Percentiles rank a stretch among this genome's conserved stretches.
These are phyloP conservation scores for Chamaenerion angustifolium DNA, from an alignment of 345 rosid genomes.

Conservation along the genomic window DNA sequence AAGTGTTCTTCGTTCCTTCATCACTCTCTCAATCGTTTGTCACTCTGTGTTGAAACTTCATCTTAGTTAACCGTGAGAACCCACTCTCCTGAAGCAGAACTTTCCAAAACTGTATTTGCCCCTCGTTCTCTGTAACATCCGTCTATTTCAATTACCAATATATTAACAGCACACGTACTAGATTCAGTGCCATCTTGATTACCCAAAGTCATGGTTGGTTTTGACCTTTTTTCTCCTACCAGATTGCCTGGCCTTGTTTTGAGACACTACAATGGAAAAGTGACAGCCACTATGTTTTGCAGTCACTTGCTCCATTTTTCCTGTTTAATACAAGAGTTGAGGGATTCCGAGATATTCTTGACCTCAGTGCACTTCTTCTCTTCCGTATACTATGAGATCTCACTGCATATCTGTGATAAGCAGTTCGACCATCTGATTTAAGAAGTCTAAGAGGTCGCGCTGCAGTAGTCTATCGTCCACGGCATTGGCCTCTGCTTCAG, in stretches of 20 bases:
- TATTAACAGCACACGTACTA: slow-evolving; percentile 42
- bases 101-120: slow-evolving; percentile 37
- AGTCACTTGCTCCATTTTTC: slow-evolving; percentile 34
- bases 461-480: slow-evolving; percentile 15
- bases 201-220: slow-evolving; percentile 13
- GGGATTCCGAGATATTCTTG: slow-evolving; percentile 51
- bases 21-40: no score
- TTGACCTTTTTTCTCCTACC: slow-evolving; percentile 16
- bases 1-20: no score
- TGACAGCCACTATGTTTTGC: slow-evolving; percentile 43
- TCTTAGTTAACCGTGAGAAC: slow-evolving; percentile 46
- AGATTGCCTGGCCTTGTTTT: slow-evolving; percentile 41
- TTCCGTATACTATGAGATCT: slow-evolving; percentile 53
- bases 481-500: slow-evolving; percentile 10
- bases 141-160: slow-evolving; percentile 43
- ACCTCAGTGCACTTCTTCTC: slow-evolving; percentile 61
- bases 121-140: slow-evolving; percentile 70
- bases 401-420: slow-evolving; percentile 28
- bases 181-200: slow-evolving; percentile 21
- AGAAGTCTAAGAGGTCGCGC: slow-evolving; percentile 27
- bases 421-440: slow-evolving; percentile 30
- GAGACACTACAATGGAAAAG: slow-evolving; percentile 32
- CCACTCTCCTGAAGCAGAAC: slow-evolving; percentile 53
- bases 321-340: slow-evolving; percentile 24
- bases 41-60: no score